phyloP scores from a whole-genome alignment of 805 yeast species.

The Suhomyces vadensis region DNA sequence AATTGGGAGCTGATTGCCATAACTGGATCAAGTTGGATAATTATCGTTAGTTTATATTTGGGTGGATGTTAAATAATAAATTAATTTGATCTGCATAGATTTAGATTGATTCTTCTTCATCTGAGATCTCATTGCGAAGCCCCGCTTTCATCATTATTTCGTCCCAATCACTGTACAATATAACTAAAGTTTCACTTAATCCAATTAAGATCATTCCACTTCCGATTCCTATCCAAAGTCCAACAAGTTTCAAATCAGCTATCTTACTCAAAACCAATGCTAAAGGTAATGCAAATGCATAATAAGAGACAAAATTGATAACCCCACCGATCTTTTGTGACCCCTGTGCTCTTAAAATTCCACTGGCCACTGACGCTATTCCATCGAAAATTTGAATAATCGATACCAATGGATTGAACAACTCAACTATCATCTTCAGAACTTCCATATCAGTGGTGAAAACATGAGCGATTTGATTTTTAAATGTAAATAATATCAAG shows the following conservation, averaged over 20 bases:
- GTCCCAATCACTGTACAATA: slow-evolving; percentile 55
- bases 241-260: slow-evolving; percentile 50
- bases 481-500: slow-evolving; percentile 45
- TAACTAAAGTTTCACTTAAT: slow-evolving; percentile 46
- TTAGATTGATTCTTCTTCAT: slow-evolving; percentile 6
- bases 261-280: slow-evolving; percentile 56
- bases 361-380: slow-evolving; percentile 68
- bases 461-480: slow-evolving; percentile 51
- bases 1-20: no score
- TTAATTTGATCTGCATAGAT: not conserved
- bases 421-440: slow-evolving; percentile 46
- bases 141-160: slow-evolving; percentile 40
- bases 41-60: no score
- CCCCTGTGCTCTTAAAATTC: slow-evolving; percentile 75
- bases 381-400: slow-evolving; percentile 70
- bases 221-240: slow-evolving; percentile 77
- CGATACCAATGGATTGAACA: slow-evolving; percentile 63
- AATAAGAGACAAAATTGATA: slow-evolving; percentile 69
- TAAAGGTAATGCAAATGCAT: slow-evolving; percentile 67
- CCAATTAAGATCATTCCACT: slow-evolving; percentile 61
- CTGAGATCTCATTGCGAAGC: slow-evolving; percentile 6
- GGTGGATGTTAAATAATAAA: no score
- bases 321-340: slow-evolving; percentile 71
- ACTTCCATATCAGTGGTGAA: slow-evolving; percentile 68
- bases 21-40: no score